Percentiles rank a stretch among this genome's conserved stretches.
Conservation (phyloP, 2,329 filamentous ascomycete species). For the Scedosporium apiospermum region DNA sequence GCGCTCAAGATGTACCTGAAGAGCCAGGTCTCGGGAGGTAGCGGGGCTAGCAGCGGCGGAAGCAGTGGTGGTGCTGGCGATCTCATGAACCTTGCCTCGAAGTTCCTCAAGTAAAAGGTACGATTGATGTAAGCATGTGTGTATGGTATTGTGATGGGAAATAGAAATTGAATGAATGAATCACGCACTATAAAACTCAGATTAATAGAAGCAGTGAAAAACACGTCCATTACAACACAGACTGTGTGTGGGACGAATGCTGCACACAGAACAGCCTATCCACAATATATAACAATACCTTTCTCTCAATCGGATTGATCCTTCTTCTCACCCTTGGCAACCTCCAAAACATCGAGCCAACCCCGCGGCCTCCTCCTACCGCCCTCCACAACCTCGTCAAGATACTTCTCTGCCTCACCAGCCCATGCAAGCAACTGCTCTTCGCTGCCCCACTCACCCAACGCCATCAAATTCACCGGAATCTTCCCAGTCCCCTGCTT, state of each 20-base stretch:
- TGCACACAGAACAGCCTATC: neutral
- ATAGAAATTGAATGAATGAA: neutral
- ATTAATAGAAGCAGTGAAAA: neutral
- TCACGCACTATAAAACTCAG: neutral
- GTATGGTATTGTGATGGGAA: neutral
- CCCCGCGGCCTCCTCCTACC: slow-evolving; percentile 40
- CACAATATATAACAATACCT: neutral
- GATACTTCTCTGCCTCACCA: slow-evolving; percentile 43
- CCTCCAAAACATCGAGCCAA: slow-evolving; percentile 49
- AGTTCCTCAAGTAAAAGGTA: slow-evolving; percentile 29
- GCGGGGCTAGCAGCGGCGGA: slow-evolving; percentile 1
- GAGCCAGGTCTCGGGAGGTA: slow-evolving; percentile 48
- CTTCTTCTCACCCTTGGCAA: slow-evolving; percentile 17
- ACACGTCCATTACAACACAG: neutral
- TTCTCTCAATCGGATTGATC: neutral
- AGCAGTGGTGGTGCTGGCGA: slow-evolving; percentile 35
- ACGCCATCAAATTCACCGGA: slow-evolving; percentile 53
- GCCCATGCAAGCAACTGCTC: slow-evolving; percentile 55
- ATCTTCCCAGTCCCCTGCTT: slow-evolving; percentile 47
- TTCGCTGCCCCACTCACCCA: slow-evolving; percentile 58
- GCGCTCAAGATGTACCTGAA: slow-evolving; percentile 89
- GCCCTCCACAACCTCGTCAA: slow-evolving; percentile 36
- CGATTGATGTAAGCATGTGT: neutral
- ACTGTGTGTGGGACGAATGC: neutral
- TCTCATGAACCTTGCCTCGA: slow-evolving; percentile 35